Evolutionary conservation across 768 basidiomycete genomes (phyloP).

Genomic region (Steccherinum ochraceum): DNA sequence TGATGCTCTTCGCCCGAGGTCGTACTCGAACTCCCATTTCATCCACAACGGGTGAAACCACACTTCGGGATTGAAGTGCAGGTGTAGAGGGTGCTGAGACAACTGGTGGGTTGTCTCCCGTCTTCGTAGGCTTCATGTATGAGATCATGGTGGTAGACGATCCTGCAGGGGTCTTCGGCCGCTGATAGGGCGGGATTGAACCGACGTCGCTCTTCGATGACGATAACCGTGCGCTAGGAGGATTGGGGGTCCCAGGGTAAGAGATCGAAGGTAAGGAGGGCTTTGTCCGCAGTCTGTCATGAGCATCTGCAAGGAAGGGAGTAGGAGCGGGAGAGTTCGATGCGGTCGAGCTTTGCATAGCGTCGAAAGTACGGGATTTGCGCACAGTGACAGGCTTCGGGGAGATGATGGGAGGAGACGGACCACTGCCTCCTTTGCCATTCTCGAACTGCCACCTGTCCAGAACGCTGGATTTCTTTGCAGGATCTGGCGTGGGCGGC

Average conservation of each 20-base stretch:
- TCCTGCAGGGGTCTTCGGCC: constrained; percentile 26
- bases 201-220: constrained; percentile 15
- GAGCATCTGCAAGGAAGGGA: constrained; percentile 20
- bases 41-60: constrained; percentile 22
- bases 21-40: constrained; percentile 32
- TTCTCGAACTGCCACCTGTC: constrained; percentile 54
- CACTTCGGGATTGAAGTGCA: constrained; percentile 10
- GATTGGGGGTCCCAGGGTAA: constrained; percentile 16
- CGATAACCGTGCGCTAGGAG: constrained; percentile 15
- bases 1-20: constrained; percentile 29
- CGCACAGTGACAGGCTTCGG: constrained; percentile 35
- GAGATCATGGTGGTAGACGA: constrained; percentile 76
- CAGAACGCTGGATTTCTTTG: constrained; percentile 56
- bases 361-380: constrained; percentile 32
- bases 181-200: background rate
- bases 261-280: constrained; percentile 34
- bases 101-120: constrained; percentile 35
- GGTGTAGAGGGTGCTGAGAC: constrained; percentile 10
- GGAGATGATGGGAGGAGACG: constrained; percentile 25
- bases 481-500: no score
- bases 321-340: constrained; percentile 1
- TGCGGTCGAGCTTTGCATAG: constrained; percentile 6
- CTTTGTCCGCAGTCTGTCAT: constrained; percentile 30
- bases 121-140: constrained; percentile 45
- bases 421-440: constrained; percentile 25